Evolutionary conservation across 805 yeast genomes (phyloP).

Genomic region (Yarrowia porcina): DNA sequence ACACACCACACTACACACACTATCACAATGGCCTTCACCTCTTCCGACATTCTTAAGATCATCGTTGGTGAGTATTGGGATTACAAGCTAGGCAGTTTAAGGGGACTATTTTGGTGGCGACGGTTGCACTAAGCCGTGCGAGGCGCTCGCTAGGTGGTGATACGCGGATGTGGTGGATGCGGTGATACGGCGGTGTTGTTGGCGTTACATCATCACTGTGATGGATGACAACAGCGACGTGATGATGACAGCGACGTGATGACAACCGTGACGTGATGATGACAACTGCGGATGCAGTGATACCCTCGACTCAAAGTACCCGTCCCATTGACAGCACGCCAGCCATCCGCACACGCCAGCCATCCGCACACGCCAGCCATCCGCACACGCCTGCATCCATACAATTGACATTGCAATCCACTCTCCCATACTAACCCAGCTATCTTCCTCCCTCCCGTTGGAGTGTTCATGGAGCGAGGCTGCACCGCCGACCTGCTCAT

Average conservation of each 20-base stretch:
- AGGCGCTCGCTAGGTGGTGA: too few relatives aligned
- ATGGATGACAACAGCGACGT: too few relatives aligned
- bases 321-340: too few relatives aligned
- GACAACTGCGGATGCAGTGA: too few relatives aligned
- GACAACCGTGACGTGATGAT: too few relatives aligned
- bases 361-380: too few relatives aligned
- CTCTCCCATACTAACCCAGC: constrained; percentile 37
- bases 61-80: constrained; percentile 40
- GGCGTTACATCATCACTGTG: too few relatives aligned
- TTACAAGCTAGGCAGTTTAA: background rate
- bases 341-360: too few relatives aligned
- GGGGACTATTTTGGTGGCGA: background rate
- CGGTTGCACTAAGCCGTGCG: background rate
- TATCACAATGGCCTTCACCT: constrained; percentile 47
- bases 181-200: background rate
- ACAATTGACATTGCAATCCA: too few relatives aligned
- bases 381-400: too few relatives aligned
- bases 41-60: constrained; percentile 53
- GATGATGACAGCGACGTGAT: too few relatives aligned
- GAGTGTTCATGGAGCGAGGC: constrained; percentile 60
- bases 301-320: too few relatives aligned
- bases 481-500: constrained; percentile 49
- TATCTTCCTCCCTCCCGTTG: constrained; percentile 57
- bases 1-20: background rate
- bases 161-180: background rate